Conservation (phyloP, 805 yeast genomes). For the Cyberlindnera bimundalis region DNA sequence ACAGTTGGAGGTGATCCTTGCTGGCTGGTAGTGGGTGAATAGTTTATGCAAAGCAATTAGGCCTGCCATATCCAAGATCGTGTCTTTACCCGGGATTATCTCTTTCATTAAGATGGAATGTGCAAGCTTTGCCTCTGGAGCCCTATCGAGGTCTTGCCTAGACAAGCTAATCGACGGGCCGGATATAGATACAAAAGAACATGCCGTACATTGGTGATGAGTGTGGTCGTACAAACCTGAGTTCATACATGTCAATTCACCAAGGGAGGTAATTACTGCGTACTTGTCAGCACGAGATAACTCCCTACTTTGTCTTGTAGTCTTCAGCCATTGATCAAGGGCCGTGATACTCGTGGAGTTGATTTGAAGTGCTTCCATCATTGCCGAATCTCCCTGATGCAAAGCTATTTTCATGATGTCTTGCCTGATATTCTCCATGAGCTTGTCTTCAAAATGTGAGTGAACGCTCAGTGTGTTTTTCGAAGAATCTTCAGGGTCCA, state of each 20-base stretch:
- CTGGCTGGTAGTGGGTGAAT: conserved; percentile 52
- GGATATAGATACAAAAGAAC: conserved; percentile 4
- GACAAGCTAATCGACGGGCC: conserved; percentile 24
- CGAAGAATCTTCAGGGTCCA: conserved; percentile 1
- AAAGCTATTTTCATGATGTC: conserved; percentile 6
- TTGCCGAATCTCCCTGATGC: background rate
- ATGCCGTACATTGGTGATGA: background rate
- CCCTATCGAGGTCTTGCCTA: conserved; percentile 28
- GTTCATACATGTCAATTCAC: conserved; percentile 37
- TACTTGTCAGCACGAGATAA: conserved; percentile 10
- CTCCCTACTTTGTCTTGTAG: background rate
- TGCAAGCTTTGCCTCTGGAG: conserved; percentile 4
- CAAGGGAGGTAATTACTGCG: conserved; percentile 34
- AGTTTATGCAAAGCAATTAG: conserved; percentile 45
- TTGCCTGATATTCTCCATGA: conserved; percentile 19
- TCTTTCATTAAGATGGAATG: conserved; percentile 2
- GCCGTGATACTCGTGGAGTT: background rate
- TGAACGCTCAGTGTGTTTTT: conserved; percentile 2
- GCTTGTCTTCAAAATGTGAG: conserved; percentile 16
- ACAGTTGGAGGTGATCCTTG: conserved; percentile 30
- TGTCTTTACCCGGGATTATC: conserved; percentile 12
- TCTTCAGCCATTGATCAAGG: conserved; percentile 10
- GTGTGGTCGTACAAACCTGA: conserved; percentile 28
- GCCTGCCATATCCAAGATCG: conserved; percentile 39
- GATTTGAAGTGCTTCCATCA: background rate